Evolutionary conservation across 2,329 filamentous ascomycete species (phyloP), one percentile per base, ranked within the genome.

Genomic region (Neoascochyta sp.): DNA sequence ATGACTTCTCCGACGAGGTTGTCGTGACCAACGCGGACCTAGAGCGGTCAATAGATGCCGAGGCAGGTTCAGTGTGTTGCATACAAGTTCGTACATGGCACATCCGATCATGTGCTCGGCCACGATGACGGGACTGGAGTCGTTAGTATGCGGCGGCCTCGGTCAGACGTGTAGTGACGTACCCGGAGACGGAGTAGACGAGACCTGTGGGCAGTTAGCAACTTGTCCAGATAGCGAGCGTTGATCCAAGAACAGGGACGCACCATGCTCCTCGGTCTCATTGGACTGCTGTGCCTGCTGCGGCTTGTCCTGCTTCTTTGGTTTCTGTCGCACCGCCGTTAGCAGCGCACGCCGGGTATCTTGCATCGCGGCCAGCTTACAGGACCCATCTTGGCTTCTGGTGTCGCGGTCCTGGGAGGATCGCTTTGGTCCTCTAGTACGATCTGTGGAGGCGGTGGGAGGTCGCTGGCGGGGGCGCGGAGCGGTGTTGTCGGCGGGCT

Each of bases 81-180:
- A 53, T 74, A 88, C 88, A 73, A 98, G 76, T 73, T 98, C 92
- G 80, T 96, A 95, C 92, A 98, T 98, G 67, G 92, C 89, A 76
- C 92, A 92, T 66, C 92, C 92, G 62, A 90, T 87, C 89, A 98
- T 95, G 69, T 95, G 82, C 73, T 96, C 90, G 63, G 90, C 92
- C 53, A 98, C 78, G 57, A 98, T 83, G 74, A 98, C 92, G 61
- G 92, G 92, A 50, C 86, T 69, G 24, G 9, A 7, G 16, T 18
- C 34, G 40, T 63, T 39, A 63, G 54, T 50, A 52, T 36, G 32
- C 32, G 36, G 20, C 29, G 36, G 18, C 18, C 7, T 7, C 7
- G 18, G 18, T 20, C 7, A 20, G 18, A 20, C 7, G 10, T 30
- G 35, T 28, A 31, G 38, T 31, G 50, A 57, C 68, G 46, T 65